These are phyloP conservation scores for Myxozyma geophila DNA, from an alignment of 805 yeast species.

Conservation along the genomic window DNA sequence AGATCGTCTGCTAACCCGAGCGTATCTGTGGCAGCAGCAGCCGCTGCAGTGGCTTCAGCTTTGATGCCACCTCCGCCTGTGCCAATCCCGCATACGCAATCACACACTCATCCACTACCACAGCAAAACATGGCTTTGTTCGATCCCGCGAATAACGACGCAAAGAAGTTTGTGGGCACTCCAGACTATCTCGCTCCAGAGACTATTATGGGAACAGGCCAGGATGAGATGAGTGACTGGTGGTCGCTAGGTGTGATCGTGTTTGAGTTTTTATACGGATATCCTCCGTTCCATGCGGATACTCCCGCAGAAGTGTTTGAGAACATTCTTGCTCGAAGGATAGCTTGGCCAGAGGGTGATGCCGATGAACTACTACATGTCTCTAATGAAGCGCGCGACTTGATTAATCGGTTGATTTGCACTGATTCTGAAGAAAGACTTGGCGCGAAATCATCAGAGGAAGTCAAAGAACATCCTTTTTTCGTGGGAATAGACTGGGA, in stretches of 20 bases:
- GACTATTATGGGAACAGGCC: constrained; percentile 82
- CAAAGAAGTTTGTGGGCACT: constrained; percentile 85
- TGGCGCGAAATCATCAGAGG: constrained; percentile 75
- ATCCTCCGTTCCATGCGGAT: constrained; percentile 89
- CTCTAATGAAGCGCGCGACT: constrained; percentile 72
- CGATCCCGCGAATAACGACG: constrained; percentile 65
- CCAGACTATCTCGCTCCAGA: constrained; percentile 99
- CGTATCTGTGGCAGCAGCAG: neutral
- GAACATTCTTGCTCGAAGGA: constrained; percentile 71
- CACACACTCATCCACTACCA: neutral
- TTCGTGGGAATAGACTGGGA: constrained; percentile 78
- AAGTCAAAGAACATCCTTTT: constrained; percentile 78
- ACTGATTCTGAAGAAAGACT: constrained; percentile 69
- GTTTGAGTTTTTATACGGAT: constrained; percentile 89
- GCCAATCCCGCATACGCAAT: constrained; percentile 6
- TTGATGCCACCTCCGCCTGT: constrained; percentile 23
- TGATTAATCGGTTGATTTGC: constrained; percentile 65
- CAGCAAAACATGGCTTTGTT: constrained; percentile 53
- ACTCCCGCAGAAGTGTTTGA: constrained; percentile 81
- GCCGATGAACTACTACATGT: constrained; percentile 46
- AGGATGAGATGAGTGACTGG: constrained; percentile 92
- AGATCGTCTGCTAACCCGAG: constrained; percentile 5
- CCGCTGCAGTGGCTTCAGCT: constrained; percentile 6
- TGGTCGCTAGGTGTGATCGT: constrained; percentile 97
- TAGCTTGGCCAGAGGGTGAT: constrained; percentile 84